These are phyloP conservation scores for Pezicula radicicola DNA, from an alignment of 2,329 filamentous ascomycete species.

Conservation along the genomic window DNA sequence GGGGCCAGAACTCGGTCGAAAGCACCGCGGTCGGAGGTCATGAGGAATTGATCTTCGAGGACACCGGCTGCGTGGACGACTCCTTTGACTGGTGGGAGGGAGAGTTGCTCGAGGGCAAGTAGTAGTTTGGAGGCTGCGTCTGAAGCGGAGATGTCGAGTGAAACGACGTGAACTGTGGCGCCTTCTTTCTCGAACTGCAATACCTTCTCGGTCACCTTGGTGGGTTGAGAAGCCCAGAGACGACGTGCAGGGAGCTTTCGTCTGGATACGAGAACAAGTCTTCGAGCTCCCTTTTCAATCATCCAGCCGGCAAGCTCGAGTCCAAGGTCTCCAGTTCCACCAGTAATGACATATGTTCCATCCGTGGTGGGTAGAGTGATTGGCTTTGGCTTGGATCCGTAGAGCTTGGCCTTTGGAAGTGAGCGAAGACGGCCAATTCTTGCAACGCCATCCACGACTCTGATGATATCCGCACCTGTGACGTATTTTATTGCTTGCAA, in stretches of 20 bases:
- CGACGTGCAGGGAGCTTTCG: constrained; percentile 32
- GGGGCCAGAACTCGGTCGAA: constrained; percentile 28
- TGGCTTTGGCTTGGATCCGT: not conserved
- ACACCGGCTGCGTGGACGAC: constrained; percentile 39
- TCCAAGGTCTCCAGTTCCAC: constrained; percentile 37
- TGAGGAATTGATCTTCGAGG: constrained; percentile 33
- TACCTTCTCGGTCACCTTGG: constrained; percentile 21
- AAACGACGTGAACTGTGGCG: constrained; percentile 28
- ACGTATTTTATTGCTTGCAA: constrained; percentile 35
- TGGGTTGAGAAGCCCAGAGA: constrained; percentile 24
- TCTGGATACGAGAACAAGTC: constrained; percentile 38
- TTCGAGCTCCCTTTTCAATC: constrained; percentile 35
- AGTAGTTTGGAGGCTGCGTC: constrained; percentile 21
- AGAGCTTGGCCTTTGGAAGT: constrained; percentile 16
- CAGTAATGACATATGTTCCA: constrained; percentile 42
- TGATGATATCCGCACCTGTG: constrained; percentile 32
- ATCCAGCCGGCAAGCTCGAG: constrained; percentile 34
- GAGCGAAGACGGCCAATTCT: constrained; percentile 29
- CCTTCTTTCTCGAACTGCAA: constrained; percentile 28
- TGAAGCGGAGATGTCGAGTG: constrained; percentile 31
- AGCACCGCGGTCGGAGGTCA: constrained; percentile 25
- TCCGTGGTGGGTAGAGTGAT: constrained; percentile 8
- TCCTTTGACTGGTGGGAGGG: constrained; percentile 35
- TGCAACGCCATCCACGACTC: constrained; percentile 35
- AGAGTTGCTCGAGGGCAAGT: constrained; percentile 26